These are phyloP conservation scores for Penicillium mononematosum DNA, from an alignment of 495 filamentous ascomycete species.

Conservation along the genomic window DNA sequence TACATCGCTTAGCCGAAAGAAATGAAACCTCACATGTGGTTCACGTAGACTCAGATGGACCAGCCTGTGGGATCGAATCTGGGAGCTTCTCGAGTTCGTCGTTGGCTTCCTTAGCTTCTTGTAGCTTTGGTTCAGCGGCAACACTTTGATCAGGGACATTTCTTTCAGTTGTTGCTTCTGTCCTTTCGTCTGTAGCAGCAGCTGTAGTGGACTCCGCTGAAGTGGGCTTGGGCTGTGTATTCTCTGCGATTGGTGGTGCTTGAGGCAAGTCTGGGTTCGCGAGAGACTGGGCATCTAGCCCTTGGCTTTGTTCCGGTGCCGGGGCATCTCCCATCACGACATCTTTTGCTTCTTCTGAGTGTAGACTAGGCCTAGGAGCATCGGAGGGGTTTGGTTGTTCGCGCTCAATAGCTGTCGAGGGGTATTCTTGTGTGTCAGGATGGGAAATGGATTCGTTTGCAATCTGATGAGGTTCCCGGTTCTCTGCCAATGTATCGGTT, in stretches of 20 bases:
- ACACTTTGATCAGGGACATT: neutral
- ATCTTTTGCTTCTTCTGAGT: conserved; percentile 13
- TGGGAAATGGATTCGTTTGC: neutral
- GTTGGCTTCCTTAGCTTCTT: neutral
- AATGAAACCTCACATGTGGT: neutral
- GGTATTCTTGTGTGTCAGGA: neutral
- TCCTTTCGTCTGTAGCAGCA: neutral
- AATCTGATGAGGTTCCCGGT: neutral
- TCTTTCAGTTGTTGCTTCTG: neutral
- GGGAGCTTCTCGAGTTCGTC: neutral
- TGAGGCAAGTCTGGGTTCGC: conserved; percentile 5
- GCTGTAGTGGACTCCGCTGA: neutral
- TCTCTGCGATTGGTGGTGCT: neutral
- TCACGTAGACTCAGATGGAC: neutral
- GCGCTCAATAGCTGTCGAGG: neutral
- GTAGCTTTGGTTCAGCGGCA: neutral
- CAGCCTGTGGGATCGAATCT: neutral
- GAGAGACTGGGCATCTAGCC: neutral
- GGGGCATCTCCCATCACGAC: conserved; percentile 15
- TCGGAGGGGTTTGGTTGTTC: neutral
- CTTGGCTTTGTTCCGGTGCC: conserved; percentile 6
- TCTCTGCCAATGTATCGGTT: neutral
- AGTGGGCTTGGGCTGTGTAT: neutral
- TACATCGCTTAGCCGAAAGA: neutral
- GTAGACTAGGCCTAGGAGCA: neutral